Conservation (phyloP, 163 green algal genomes). For the Scenedesmus sp. region DNA sequence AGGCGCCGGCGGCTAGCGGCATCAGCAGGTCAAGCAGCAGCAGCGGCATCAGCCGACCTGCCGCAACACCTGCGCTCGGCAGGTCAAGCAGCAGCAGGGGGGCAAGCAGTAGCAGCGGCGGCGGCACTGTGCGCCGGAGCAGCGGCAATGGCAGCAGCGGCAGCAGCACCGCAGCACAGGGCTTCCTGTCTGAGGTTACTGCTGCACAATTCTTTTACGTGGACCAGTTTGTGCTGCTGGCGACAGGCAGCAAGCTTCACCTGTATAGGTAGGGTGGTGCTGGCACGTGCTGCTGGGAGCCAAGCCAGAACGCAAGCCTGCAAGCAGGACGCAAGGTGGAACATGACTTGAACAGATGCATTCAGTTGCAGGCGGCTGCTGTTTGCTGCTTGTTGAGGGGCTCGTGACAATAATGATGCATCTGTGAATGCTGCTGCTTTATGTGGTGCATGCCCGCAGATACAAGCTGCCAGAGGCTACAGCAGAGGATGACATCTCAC, state of each 20-base stretch:
- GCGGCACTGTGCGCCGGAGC: neutral
- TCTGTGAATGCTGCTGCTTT: neutral
- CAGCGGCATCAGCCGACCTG: constrained; percentile 40
- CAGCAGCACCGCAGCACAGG: neutral
- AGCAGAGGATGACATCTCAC: constrained; percentile 63
- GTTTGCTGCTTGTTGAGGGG: no score
- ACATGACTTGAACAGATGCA: no score
- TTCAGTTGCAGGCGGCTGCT: no score
- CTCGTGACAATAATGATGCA: no score
- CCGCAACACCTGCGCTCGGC: neutral
- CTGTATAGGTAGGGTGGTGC: constrained; percentile 59
- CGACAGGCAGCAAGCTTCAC: constrained; percentile 67
- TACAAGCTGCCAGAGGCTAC: constrained; percentile 58
- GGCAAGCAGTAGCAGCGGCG: neutral
- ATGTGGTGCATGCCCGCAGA: constrained; percentile 16
- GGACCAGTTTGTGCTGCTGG: constrained; percentile 67
- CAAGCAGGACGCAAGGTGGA: neutral
- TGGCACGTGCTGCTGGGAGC: neutral
- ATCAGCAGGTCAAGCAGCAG: constrained; percentile 45
- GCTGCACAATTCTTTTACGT: constrained; percentile 68
- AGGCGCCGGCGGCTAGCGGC: neutral
- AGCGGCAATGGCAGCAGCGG: neutral
- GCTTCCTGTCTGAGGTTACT: constrained; percentile 46
- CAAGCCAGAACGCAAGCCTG: neutral
- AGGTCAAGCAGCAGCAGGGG: constrained; percentile 12